Percentiles rank a stretch among this genome's conserved stretches.
Conservation (phyloP, 768 basidiomycete species). For the Russula ochroleuca region DNA sequence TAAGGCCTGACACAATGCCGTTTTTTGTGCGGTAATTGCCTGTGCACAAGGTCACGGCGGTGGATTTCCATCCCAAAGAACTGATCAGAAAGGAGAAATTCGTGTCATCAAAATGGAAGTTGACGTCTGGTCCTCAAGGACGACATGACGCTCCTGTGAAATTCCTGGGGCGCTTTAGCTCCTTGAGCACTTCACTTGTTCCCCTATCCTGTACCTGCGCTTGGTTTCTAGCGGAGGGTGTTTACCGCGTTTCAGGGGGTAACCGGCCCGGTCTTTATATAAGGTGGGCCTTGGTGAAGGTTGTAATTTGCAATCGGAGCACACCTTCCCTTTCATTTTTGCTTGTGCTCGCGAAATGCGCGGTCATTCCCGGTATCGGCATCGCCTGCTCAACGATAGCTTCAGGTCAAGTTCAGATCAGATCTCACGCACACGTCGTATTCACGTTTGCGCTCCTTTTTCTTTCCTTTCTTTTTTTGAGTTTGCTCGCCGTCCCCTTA, state of each 20-base stretch:
- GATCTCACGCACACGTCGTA: too few relatives aligned
- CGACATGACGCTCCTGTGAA: constrained; percentile 86
- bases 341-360: neutral
- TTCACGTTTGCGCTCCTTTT: too few relatives aligned
- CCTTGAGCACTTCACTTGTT: neutral
- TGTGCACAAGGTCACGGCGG: constrained; percentile 93
- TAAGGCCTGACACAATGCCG: neutral
- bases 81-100: constrained; percentile 70
- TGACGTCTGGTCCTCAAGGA: constrained; percentile 79
- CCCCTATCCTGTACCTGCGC: constrained; percentile 12
- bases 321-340: neutral
- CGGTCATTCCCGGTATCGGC: too few relatives aligned
- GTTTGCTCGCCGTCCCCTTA: too few relatives aligned
- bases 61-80: constrained; percentile 94
- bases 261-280: constrained; percentile 15
- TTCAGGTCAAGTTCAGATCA: too few relatives aligned
- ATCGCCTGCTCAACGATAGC: too few relatives aligned
- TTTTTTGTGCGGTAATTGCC: constrained; percentile 55
- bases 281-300: constrained; percentile 26
- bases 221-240: neutral
- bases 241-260: constrained; percentile 13
- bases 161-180: constrained; percentile 45
- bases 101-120: neutral
- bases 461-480: too few relatives aligned
- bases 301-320: constrained; percentile 30